Percentiles rank a stretch among this genome's conserved stretches.
These are phyloP conservation scores for Phialophora expanda DNA, from an alignment of 2,329 filamentous ascomycete genomes.

Conservation along the genomic window DNA sequence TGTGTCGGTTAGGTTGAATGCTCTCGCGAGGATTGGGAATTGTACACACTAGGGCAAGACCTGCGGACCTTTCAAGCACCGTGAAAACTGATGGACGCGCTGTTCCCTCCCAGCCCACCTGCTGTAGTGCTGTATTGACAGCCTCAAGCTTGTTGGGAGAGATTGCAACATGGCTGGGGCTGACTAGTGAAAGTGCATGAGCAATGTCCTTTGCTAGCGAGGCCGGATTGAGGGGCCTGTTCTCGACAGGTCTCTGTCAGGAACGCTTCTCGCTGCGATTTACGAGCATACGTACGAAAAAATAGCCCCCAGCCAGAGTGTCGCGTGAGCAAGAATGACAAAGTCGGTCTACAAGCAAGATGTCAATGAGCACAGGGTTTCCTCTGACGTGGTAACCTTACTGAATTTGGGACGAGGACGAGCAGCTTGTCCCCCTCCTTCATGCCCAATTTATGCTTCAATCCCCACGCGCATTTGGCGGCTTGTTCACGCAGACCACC, in stretches of 20 bases:
- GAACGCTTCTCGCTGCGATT: constrained; percentile 6
- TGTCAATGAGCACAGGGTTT: not conserved
- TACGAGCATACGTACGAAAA: constrained; percentile 32
- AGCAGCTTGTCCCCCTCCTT: constrained; percentile 37
- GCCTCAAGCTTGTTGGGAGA: constrained; percentile 36
- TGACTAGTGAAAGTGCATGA: constrained; percentile 37
- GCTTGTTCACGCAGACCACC: constrained; percentile 40
- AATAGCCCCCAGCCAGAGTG: constrained; percentile 40
- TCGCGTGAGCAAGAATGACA: constrained; percentile 41
- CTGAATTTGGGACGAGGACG: constrained; percentile 40
- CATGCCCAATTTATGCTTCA: constrained; percentile 36
- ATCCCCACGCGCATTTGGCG: constrained; percentile 39
- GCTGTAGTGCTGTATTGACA: constrained; percentile 34
- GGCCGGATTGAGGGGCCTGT: constrained; percentile 36
- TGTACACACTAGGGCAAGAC: constrained; percentile 16
- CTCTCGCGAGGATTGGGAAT: not conserved
- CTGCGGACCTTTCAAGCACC: constrained; percentile 15
- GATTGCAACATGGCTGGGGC: constrained; percentile 39
- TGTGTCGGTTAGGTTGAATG: not conserved
- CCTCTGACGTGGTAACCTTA: not conserved
- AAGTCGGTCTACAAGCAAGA: constrained; percentile 37
- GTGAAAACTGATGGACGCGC: constrained; percentile 25
- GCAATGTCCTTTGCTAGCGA: constrained; percentile 39
- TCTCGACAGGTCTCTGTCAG: constrained; percentile 1
- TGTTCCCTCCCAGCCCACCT: constrained; percentile 13